phyloP scores from a whole-genome alignment of 2,329 filamentous ascomycete genomes.

The Colletotrichum sp. region DNA sequence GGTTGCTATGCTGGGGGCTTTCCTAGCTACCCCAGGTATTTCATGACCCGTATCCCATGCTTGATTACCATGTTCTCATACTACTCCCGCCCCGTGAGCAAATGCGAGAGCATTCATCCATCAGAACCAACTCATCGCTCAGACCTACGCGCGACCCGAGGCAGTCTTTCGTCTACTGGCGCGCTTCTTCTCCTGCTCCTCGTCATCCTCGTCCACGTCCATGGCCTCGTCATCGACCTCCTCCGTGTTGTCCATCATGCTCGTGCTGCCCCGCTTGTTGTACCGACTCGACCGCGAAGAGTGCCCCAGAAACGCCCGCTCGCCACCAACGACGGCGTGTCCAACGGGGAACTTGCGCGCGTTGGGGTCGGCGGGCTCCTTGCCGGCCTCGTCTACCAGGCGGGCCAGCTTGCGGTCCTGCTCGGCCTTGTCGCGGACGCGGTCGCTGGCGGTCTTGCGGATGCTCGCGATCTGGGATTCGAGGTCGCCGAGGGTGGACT shows the following conservation, averaged over 20 bases:
- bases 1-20: background rate
- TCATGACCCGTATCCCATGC: background rate
- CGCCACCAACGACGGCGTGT: background rate
- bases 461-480: slow-evolving; percentile 77
- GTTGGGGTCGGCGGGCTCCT: slow-evolving; percentile 26
- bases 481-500: slow-evolving; percentile 73
- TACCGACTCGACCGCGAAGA: slow-evolving; percentile 27
- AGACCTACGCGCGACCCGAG: slow-evolving; percentile 29
- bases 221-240: slow-evolving; percentile 54
- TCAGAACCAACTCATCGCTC: background rate
- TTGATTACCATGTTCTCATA: background rate
- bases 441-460: slow-evolving; percentile 59
- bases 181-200: slow-evolving; percentile 53
- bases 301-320: slow-evolving; percentile 17
- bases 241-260: slow-evolving; percentile 48
- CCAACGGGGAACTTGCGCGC: slow-evolving; percentile 22
- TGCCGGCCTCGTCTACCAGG: slow-evolving; percentile 51
- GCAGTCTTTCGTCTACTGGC: slow-evolving; percentile 58
- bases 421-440: slow-evolving; percentile 54
- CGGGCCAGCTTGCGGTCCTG: slow-evolving; percentile 54
- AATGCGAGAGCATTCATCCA: background rate
- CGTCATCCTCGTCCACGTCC: slow-evolving; percentile 60
- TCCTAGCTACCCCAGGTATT: background rate
- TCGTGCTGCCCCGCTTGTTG: slow-evolving; percentile 21
- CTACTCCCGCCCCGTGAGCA: background rate